Conservation (phyloP, 306 rosid species). For the Cucumis hystrix region DNA sequence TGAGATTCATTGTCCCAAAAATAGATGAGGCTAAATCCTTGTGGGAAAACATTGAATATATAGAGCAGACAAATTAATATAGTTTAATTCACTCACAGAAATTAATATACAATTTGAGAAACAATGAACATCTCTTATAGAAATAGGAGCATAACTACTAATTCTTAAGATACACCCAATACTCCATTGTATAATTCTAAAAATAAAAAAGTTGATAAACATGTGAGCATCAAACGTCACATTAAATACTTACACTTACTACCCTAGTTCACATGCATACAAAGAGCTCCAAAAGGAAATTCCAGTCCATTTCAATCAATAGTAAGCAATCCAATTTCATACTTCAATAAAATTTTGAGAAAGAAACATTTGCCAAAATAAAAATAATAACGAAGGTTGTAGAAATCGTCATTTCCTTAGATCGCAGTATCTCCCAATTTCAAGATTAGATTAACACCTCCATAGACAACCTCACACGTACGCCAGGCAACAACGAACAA, state of each 20-base stretch:
- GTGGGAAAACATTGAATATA: background rate
- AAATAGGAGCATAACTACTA: background rate
- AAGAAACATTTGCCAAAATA: background rate
- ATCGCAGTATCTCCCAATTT: background rate
- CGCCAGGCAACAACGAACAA: background rate
- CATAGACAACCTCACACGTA: background rate
- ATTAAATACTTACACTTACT: background rate
- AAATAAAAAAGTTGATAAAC: background rate
- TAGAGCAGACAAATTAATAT: background rate
- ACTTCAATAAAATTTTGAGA: background rate
- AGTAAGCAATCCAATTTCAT: background rate
- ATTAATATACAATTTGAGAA: background rate
- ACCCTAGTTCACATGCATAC: background rate
- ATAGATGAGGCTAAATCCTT: background rate
- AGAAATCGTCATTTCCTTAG: background rate
- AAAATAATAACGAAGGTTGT: background rate
- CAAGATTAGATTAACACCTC: background rate
- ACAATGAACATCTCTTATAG: background rate
- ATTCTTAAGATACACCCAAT: background rate
- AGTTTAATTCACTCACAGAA: background rate
- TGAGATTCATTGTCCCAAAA: background rate
- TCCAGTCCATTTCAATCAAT: background rate
- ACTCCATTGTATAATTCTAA: background rate
- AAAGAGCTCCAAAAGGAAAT: background rate
- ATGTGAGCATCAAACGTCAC: no score